These are phyloP conservation scores for Penicillium occitanis DNA, from an alignment of 2,329 filamentous ascomycete species.

Conservation along the genomic window DNA sequence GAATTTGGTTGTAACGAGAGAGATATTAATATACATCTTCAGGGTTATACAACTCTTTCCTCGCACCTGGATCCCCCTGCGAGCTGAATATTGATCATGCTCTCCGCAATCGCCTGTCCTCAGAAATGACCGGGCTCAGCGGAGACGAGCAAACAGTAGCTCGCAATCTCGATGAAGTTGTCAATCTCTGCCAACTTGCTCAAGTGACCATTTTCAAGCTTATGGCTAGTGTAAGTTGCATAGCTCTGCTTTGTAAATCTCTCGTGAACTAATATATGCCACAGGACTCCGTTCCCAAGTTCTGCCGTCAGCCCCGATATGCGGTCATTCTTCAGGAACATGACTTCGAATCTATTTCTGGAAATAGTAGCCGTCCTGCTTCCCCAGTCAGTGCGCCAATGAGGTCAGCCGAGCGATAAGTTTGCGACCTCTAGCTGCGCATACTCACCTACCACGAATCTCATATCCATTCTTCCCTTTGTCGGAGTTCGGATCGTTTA, in stretches of 20 bases:
- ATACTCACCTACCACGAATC: background rate
- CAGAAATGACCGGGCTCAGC: constrained; percentile 94
- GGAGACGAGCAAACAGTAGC: constrained; percentile 92
- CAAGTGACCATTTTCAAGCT: constrained; percentile 96
- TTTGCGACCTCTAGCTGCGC: background rate
- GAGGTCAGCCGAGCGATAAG: constrained; percentile 9
- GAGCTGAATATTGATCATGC: constrained; percentile 97
- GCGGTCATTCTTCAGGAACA: constrained; percentile 59
- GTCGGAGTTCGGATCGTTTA: background rate
- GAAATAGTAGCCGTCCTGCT: background rate
- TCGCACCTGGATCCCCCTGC: constrained; percentile 91
- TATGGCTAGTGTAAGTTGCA: constrained; percentile 87
- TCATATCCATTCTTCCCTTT: background rate
- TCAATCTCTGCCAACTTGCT: constrained; percentile 84
- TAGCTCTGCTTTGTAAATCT: background rate
- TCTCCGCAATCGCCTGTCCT: constrained; percentile 87
- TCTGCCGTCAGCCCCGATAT: constrained; percentile 63
- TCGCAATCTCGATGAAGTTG: constrained; percentile 84
- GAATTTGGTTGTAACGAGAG: background rate
- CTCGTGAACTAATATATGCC: background rate
- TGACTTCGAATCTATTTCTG: constrained; percentile 49
- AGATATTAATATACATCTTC: constrained; percentile 17
- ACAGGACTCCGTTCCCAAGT: constrained; percentile 65
- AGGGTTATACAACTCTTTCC: constrained; percentile 94
- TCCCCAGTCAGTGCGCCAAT: constrained; percentile 10